Evolutionary conservation across 83 land plant genomes (phyloP), one percentile per base, ranked within the genome.

Genomic region (Isoetes engelmannii): DNA sequence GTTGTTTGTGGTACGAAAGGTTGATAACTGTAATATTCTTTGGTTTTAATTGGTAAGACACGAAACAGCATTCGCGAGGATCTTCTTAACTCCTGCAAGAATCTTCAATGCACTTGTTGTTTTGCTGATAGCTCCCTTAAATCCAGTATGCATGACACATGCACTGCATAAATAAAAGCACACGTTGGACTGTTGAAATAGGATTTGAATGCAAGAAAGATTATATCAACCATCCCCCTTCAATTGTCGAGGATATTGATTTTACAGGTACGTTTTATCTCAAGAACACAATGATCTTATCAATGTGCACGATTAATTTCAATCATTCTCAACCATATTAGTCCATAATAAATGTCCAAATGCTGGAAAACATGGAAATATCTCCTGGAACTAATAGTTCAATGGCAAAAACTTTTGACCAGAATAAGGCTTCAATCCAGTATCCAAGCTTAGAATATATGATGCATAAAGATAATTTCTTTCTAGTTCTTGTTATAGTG

Each of bases 261-360:
- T n/a, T n/a, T n/a, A 28, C 70, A 90, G 96, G 77, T 88, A 90
- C 61, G 71, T 50, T 45, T 67, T 90, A 28, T 77, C 92, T 45
- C 92, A 85, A 69, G 96, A 90, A 65, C 89, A 90, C 73, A 83
- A 87, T 53, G 96, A 90, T 72, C 74, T 85, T 42, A 85, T 90
- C 71, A 90, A 90, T 61, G 85, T 90, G 44, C 89, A 88, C 58
- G 92, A 90, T 67, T 88, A 92, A 85, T 90, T 79, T 73, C 85
- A 90, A 48, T 85, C 96, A 5, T 90, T 88, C 79, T 17, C 79
- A 73, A 70, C 50, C 10, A 60, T 80, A 53, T 44, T 81, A 13
- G 62, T 28, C 18, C 28, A 6, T 13, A 79, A 65, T 51, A 42
- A 46, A 19, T 79, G 76, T 28, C 21, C 47, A 15, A 63, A 28